Percentiles rank a stretch among this genome's conserved stretches.
phyloP scores from a whole-genome alignment of 23 red algal species.

The Cyanidiococcus yangmingshanensis region DNA sequence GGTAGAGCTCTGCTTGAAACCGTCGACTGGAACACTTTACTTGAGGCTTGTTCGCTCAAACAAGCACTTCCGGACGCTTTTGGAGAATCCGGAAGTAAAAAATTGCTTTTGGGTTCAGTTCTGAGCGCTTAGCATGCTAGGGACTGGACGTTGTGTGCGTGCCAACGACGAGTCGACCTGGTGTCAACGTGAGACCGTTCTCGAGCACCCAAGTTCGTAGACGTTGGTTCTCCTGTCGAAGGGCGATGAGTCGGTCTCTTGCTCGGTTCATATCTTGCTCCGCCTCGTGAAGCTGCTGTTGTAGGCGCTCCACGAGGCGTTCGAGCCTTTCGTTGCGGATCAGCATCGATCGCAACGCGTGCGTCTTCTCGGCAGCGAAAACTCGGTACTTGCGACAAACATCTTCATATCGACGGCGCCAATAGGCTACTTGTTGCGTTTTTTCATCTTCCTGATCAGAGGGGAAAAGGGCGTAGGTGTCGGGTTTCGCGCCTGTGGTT shows the following conservation, averaged over 20 bases:
- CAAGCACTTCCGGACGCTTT: too few species aligned
- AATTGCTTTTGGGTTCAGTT: too few species aligned
- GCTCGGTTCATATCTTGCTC: background rate
- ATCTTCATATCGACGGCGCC: background rate
- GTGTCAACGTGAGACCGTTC: background rate
- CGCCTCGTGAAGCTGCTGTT: background rate
- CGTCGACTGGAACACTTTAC: too few species aligned
- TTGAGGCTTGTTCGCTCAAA: too few species aligned
- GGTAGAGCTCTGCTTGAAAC: too few species aligned
- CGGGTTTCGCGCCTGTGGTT: background rate
- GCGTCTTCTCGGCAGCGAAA: background rate
- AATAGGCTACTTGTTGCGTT: background rate
- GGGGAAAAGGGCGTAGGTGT: background rate
- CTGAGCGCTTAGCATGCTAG: too few species aligned
- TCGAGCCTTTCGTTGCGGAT: background rate
- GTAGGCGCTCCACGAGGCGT: background rate
- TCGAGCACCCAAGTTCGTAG: background rate
- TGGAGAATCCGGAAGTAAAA: too few species aligned
- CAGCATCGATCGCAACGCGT: background rate
- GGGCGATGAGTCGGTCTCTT: background rate
- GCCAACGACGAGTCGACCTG: too few species aligned
- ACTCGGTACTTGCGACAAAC: background rate
- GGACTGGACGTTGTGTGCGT: too few species aligned
- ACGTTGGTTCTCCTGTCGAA: slow-evolving; percentile 6
- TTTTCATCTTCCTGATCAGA: background rate